phyloP scores from a whole-genome alignment of 345 rosid species.

The Citrus sp. region DNA sequence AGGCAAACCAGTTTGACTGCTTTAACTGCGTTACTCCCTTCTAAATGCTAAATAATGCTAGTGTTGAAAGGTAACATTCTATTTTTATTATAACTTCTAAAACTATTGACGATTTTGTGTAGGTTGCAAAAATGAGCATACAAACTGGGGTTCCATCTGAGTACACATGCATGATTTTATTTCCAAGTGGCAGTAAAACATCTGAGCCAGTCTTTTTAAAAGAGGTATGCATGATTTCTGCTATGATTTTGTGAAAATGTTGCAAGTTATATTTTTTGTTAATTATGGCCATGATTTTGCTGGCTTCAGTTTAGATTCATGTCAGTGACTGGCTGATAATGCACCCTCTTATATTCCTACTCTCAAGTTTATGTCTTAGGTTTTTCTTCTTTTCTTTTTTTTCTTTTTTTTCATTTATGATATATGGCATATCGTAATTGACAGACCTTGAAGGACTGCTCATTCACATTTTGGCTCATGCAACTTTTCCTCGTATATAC shows the following conservation, averaged over 20 bases:
- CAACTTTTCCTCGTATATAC: neutral
- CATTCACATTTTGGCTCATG: neutral
- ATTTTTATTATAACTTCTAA: neutral
- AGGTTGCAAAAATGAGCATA: conserved; percentile 70
- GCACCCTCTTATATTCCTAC: neutral
- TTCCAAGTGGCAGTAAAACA: conserved; percentile 36
- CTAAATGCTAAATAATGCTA: neutral
- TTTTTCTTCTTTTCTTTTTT: no score
- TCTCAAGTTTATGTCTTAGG: neutral
- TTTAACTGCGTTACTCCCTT: neutral
- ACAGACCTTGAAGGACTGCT: neutral
- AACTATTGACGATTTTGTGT: neutral
- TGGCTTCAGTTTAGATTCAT: neutral
- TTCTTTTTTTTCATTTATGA: no score
- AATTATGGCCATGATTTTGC: neutral
- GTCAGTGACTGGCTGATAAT: neutral
- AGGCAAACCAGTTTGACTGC: neutral
- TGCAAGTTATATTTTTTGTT: neutral
- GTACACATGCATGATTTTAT: conserved; percentile 53
- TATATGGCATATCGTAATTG: no score
- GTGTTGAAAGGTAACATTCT: neutral
- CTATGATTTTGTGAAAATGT: neutral
- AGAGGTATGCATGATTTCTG: conserved; percentile 32
- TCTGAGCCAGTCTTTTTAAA: conserved; percentile 27
- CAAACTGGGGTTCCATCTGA: conserved; percentile 64